A percentile compares a stretch with the other conserved stretches of the same genome.
Conservation (phyloP, 2,329 filamentous ascomycete genomes). For the Aureobasidium mangrovei region DNA sequence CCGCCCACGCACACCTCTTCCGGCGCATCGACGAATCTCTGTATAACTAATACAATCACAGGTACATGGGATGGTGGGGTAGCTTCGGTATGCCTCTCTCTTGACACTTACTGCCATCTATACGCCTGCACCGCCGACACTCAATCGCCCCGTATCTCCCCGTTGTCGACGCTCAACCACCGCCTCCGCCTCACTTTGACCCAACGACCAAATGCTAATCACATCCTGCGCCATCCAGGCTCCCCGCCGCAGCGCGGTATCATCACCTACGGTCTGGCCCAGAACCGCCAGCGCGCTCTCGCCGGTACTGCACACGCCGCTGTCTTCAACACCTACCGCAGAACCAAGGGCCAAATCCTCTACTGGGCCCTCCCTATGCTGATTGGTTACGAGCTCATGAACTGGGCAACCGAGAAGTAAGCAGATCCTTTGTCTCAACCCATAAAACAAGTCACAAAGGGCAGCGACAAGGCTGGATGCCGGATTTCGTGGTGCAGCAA, state of each 20-base stretch:
- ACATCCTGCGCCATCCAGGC: constrained; percentile 24
- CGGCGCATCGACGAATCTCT: background rate
- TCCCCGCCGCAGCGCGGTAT: constrained; percentile 52
- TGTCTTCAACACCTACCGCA: constrained; percentile 91
- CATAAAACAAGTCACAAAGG: background rate
- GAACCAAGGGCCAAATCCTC: constrained; percentile 76
- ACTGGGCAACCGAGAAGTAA: constrained; percentile 88
- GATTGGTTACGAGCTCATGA: constrained; percentile 70
- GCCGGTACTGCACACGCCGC: constrained; percentile 70
- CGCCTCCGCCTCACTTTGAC: background rate
- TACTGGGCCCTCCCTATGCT: constrained; percentile 78
- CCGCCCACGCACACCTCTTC: background rate
- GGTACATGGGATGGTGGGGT: constrained; percentile 69
- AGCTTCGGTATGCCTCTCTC: constrained; percentile 54
- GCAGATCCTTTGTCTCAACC: constrained; percentile 21
- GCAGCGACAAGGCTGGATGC: constrained; percentile 10
- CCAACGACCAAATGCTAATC: constrained; percentile 18
- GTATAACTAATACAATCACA: constrained; percentile 32
- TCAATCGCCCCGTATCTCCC: background rate
- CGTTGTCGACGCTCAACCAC: constrained; percentile 3
- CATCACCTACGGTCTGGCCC: constrained; percentile 63
- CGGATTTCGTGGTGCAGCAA: background rate
- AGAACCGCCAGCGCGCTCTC: constrained; percentile 83
- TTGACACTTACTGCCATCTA: background rate
- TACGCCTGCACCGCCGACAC: background rate